Base-by-base conservation (phyloP, 257 asterid genomes). In the Solanum paucissectum region DNA sequence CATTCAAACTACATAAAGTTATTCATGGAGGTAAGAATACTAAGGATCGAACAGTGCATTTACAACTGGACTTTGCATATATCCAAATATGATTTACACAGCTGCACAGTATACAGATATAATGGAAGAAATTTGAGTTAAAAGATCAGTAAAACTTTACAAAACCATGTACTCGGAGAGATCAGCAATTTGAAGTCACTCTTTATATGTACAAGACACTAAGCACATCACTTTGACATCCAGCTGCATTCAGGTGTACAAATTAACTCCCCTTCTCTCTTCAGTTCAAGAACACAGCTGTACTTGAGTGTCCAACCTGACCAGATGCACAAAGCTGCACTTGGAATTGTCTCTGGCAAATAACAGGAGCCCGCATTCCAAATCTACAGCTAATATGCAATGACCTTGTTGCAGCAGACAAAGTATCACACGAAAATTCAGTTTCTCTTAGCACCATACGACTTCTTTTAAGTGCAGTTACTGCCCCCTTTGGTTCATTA, bases 381-480 rank as follows among this genome's bases (percentile, higher is more conserved):
- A 87, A 89, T 49, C 90, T 66, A 55, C 92, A 90, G 66, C 87
- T 68, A 77, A 91, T 90, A 85, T 88, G 91, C 91, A 87, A 52
- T 14, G 93, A 87, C 90, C 90, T 93, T 12, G 94, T 86, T 32
- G 92, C 86, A 75, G 84, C 79, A 62, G 81, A 88, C 87, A 86
- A 86, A 58, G 90, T 91, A 33, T 90, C 94, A 1, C 92, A 88
- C 12, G 90, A 89, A 76, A 81, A 14, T 88, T 94, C 95, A 3
- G 91, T 90, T 69, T 93, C 96, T 82, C 92, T 84, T 36, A 92
- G 84, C 58, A 94, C 94, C 92, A 87, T 89, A 81, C 91, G 92
- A 33, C 89, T 89, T 83, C 91, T 91, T 84, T 86, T 95, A 18
- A 69, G 71, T 16, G 90, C 83, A 52, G 83, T 84, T 21, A 83